Base-by-base conservation (phyloP, 768 basidiomycete genomes). In the Serpula lacrymans region DNA sequence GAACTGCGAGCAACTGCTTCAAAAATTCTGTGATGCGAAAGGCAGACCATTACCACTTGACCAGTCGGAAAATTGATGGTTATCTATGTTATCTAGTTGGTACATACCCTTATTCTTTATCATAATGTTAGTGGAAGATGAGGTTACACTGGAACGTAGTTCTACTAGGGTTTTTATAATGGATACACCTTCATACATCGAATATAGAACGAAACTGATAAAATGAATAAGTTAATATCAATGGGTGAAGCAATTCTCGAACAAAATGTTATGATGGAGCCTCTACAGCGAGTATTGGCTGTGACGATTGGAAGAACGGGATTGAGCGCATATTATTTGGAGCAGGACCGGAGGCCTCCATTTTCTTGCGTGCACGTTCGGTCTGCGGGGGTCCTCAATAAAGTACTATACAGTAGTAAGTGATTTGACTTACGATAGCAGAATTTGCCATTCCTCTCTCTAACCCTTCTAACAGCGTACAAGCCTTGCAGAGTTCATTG, bases 401-500 rank as follows among this genome's bases (percentile, higher is more conserved):
- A 51, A 34, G 37, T 43, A 11, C 37, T 21, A 20, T 18, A 42
- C 33, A 26, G 29, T 37, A 35, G 21, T 16, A 20, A 9, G 30
- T 28, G 25, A 40, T 37, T 44, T 0, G 6, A 69, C 82, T 45
- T 53, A 85, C 85, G 32, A 81, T 79, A 29, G 72, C 77, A 27
- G 77, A 71, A 46, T 60, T 66, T 4, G 73, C 83, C 67, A 89
- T 74, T 11, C 93, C 92, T 28, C 88, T 75, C 60, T 96, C 92
- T 12, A 97, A 70, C 6, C 93, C 90, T 62, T 97, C 90, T 0
- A 97, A 69, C 4, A 97, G 67, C 0, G 84, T 88, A 47, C 94
- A 96, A 1, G 93, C 94, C 59, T 94, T 94, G 58, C 92, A 94
- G n/a, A 99, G 65, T n/a, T 86, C 82, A 50, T 98, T 96, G 46